Percentiles rank a stretch among this genome's conserved stretches.
These are phyloP conservation scores for Fusarium sp. DNA, from an alignment of 2,329 filamentous ascomycete species.

Conservation along the genomic window DNA sequence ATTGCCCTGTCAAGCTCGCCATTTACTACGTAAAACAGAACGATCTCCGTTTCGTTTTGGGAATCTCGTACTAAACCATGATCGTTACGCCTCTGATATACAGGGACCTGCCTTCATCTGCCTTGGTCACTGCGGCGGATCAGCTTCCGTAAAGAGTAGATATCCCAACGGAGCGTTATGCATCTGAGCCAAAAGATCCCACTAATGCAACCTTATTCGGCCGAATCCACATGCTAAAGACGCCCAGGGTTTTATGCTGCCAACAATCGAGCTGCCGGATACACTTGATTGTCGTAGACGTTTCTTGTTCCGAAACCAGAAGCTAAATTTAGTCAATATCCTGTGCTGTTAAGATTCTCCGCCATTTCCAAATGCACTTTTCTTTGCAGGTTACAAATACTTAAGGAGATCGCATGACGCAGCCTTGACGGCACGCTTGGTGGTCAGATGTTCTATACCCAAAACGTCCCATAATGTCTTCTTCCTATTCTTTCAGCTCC, in stretches of 20 bases:
- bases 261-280: neutral
- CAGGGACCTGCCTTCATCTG: neutral
- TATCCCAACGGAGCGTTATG: slow-evolving; percentile 1
- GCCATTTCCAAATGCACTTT: neutral
- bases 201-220: slow-evolving; percentile 22
- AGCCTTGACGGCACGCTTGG: neutral
- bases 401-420: neutral
- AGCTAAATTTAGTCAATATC: neutral
- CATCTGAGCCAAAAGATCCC: slow-evolving; percentile 10
- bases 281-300: neutral
- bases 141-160: neutral
- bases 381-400: neutral
- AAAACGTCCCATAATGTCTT: slow-evolving; percentile 15
- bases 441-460: neutral
- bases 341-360: neutral
- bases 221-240: neutral
- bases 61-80: neutral
- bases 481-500: slow-evolving; percentile 19
- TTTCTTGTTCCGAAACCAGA: slow-evolving; percentile 18
- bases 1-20: neutral
- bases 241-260: neutral
- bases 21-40: slow-evolving; percentile 1
- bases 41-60: slow-evolving; percentile 18
- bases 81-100: neutral
- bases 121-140: neutral